These are phyloP conservation scores for Ustanciosporium gigantosporum DNA, from an alignment of 1,284 basidiomycete species.

Conservation along the genomic window DNA sequence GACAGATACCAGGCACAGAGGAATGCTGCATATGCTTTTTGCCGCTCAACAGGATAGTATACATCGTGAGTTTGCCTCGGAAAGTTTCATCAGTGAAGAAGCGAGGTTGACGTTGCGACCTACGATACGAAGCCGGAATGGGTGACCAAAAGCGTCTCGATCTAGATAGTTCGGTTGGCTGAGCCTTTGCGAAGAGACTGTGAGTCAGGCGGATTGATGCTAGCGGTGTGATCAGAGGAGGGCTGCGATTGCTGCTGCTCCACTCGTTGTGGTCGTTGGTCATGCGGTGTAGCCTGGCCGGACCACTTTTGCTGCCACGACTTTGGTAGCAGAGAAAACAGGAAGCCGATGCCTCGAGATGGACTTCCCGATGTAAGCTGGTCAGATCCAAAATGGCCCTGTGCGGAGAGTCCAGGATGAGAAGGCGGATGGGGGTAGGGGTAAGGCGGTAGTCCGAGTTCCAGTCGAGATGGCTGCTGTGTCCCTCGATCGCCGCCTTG, in stretches of 20 bases:
- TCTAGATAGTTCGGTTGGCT: slow-evolving; percentile 1
- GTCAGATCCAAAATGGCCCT: slow-evolving; percentile 40
- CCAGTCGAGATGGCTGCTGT: slow-evolving; percentile 19
- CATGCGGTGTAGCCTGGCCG: too few species aligned
- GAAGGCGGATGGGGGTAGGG: slow-evolving; percentile 2
- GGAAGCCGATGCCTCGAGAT: slow-evolving; percentile 11
- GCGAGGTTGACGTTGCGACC: too few species aligned
- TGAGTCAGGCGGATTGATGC: background rate
- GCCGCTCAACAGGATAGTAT: too few species aligned
- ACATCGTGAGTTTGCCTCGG: too few species aligned
- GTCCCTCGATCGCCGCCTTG: background rate
- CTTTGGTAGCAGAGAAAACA: slow-evolving; percentile 18
- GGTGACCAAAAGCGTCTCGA: too few species aligned
- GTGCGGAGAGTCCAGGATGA: slow-evolving; percentile 1
- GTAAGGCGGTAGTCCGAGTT: slow-evolving; percentile 16
- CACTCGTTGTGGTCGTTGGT: too few species aligned
- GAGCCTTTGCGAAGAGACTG: background rate
- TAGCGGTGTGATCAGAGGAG: too few species aligned
- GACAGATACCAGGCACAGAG: too few species aligned
- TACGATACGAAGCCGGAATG: too few species aligned
- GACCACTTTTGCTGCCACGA: slow-evolving; percentile 27
- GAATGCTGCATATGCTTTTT: too few species aligned
- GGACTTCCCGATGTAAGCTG: slow-evolving; percentile 3
- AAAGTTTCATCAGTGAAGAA: too few species aligned
- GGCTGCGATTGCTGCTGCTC: background rate